A percentile compares a stretch with the other conserved stretches of the same genome.
These are phyloP conservation scores for Phaseolus coccineus DNA, from an alignment of 331 rosid species.

Conservation along the genomic window DNA sequence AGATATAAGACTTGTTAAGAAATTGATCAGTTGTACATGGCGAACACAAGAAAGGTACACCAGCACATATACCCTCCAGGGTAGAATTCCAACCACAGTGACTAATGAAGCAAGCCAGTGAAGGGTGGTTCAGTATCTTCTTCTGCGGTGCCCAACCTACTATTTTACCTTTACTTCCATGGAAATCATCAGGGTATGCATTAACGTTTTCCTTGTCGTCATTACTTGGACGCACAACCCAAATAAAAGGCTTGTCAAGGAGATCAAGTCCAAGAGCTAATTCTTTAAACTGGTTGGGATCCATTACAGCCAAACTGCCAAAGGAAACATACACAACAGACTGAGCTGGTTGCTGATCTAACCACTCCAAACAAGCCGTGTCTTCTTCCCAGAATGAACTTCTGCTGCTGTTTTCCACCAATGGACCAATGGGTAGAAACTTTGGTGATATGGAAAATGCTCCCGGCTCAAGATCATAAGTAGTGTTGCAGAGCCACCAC, in stretches of 20 bases:
- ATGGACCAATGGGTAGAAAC: conserved; percentile 47
- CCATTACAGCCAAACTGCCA: conserved; percentile 42
- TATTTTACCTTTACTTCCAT: conserved; percentile 44
- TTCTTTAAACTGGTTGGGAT: conserved; percentile 42
- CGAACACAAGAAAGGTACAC: conserved; percentile 47
- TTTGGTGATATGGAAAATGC: conserved; percentile 42
- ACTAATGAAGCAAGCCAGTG: conserved; percentile 44
- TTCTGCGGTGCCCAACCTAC: conserved; percentile 37
- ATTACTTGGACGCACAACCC: conserved; percentile 41
- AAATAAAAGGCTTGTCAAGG: conserved; percentile 41
- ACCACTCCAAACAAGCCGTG: conserved; percentile 36
- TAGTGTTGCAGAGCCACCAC: conserved; percentile 49
- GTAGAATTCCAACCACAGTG: conserved; percentile 54
- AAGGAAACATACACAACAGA: conserved; percentile 48
- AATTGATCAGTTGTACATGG: conserved; percentile 40
- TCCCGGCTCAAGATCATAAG: conserved; percentile 33
- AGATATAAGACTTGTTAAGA: conserved; percentile 35
- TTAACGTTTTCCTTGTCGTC: conserved; percentile 7
- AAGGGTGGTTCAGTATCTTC: conserved; percentile 36
- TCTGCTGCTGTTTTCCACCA: conserved; percentile 21
- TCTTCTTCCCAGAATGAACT: conserved; percentile 52
- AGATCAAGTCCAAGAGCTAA: conserved; percentile 46
- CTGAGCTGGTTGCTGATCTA: conserved; percentile 37
- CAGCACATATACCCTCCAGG: conserved; percentile 36
- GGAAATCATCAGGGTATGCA: conserved; percentile 32